Evolutionary conservation across 139 green algal genomes (phyloP).

Genomic region (Chlorella sp.): DNA sequence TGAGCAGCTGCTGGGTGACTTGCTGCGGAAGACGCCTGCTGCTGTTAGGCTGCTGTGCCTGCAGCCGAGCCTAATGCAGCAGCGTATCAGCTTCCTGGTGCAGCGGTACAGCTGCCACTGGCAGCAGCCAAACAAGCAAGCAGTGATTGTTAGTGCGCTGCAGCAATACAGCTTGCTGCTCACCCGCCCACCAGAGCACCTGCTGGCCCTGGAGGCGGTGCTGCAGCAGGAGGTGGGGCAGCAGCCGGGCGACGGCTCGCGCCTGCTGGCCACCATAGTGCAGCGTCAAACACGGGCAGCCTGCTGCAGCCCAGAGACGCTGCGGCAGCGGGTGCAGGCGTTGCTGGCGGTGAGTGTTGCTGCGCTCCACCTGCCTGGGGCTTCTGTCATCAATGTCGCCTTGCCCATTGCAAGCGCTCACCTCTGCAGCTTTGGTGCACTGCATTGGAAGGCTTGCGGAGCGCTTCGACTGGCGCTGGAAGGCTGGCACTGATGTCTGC

Average conservation of each 20-base stretch:
- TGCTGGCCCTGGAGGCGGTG: neutral
- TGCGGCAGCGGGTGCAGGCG: neutral
- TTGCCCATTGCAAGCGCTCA: too few relatives aligned
- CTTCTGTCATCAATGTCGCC: too few relatives aligned
- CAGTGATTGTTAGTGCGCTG: neutral
- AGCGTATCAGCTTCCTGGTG: neutral
- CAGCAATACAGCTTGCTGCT: neutral
- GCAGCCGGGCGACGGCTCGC: neutral
- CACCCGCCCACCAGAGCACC: neutral
- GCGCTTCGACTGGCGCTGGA: neutral
- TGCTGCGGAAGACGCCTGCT: neutral
- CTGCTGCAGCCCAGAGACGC: neutral
- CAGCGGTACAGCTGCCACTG: neutral
- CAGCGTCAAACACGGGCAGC: neutral
- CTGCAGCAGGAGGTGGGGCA: neutral
- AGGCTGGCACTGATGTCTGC: neutral
- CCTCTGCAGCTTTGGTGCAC: too few relatives aligned
- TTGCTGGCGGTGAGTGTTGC: constrained; percentile 8
- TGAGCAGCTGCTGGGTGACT: neutral
- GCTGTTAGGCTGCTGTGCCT: neutral
- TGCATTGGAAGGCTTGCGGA: too few relatives aligned
- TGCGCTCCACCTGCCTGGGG: too few relatives aligned
- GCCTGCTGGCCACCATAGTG: neutral
- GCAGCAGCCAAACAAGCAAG: neutral
- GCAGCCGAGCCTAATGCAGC: neutral